A percentile compares a stretch with the other conserved stretches of the same genome.
These are phyloP conservation scores for Phanerodontia chrysosporium DNA, from an alignment of 768 basidiomycete species.

Conservation along the genomic window DNA sequence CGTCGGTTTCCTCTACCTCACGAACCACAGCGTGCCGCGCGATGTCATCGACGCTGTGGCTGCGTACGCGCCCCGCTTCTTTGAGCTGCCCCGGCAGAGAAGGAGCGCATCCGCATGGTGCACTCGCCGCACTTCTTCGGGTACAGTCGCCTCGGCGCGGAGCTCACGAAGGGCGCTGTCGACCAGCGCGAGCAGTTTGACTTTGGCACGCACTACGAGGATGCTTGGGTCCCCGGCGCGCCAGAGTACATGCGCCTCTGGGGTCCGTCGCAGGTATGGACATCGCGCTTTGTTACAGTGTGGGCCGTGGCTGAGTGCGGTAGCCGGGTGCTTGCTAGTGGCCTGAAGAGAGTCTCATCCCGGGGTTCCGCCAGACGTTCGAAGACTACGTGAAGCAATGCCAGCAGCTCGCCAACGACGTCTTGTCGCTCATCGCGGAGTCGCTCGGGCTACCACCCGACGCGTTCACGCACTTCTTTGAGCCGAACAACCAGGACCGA, in stretches of 20 bases:
- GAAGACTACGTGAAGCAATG: slow-evolving; percentile 60
- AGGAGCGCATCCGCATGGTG: slow-evolving; percentile 64
- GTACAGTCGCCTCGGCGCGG: slow-evolving; percentile 67
- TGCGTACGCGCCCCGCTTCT: slow-evolving; percentile 62
- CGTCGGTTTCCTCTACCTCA: slow-evolving; percentile 79
- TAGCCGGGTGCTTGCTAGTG: slow-evolving; percentile 49
- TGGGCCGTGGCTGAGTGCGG: not conserved
- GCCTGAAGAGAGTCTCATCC: slow-evolving; percentile 68
- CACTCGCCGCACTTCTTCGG: slow-evolving; percentile 79
- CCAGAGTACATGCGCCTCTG: slow-evolving; percentile 68
- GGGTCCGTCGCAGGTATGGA: slow-evolving; percentile 73
- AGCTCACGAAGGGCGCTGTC: slow-evolving; percentile 66
- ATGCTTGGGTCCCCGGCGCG: slow-evolving; percentile 56
- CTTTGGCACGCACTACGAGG: slow-evolving; percentile 57
- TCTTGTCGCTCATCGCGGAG: slow-evolving; percentile 61
- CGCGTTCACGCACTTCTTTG: slow-evolving; percentile 61
- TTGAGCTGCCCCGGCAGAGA: slow-evolving; percentile 71
- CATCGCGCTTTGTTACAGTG: not conserved
- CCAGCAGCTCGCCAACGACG: slow-evolving; percentile 55
- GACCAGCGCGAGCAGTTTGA: slow-evolving; percentile 83
- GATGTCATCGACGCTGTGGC: slow-evolving; percentile 45
- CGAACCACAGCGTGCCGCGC: slow-evolving; percentile 52
- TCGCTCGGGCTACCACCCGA: slow-evolving; percentile 61
- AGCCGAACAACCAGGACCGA: slow-evolving; percentile 56
- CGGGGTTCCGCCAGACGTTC: slow-evolving; percentile 59